These are phyloP conservation scores for Verticillium isaacii DNA, from an alignment of 2,329 filamentous ascomycete species.

Conservation along the genomic window DNA sequence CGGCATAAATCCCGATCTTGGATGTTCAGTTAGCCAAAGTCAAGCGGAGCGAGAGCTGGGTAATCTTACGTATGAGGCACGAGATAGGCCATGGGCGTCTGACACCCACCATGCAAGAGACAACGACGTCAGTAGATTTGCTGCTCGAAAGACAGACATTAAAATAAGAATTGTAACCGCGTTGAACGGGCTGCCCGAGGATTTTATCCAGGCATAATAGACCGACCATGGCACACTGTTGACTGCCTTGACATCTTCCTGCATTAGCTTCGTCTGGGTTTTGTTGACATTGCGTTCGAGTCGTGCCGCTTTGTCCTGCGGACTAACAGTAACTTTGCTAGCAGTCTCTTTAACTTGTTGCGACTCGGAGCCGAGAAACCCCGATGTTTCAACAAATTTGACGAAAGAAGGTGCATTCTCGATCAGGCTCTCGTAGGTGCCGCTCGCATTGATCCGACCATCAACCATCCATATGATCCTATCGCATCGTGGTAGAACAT, in stretches of 20 bases:
- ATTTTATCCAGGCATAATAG: conserved; percentile 70
- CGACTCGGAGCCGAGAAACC: conserved; percentile 61
- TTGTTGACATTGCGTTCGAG: conserved; percentile 42
- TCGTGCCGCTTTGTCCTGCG: conserved; percentile 36
- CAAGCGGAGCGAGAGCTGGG: conserved; percentile 43
- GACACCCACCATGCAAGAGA: conserved; percentile 96
- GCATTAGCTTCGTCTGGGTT: conserved; percentile 66
- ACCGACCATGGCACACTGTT: conserved; percentile 75
- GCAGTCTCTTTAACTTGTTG: conserved; percentile 41
- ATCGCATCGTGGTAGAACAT: conserved; percentile 86
- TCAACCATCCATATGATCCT: conserved; percentile 90
- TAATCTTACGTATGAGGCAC: conserved; percentile 45
- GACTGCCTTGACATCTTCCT: conserved; percentile 64
- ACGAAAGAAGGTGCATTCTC: conserved; percentile 69
- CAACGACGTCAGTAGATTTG: conserved; percentile 81
- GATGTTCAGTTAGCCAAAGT: conserved; percentile 45
- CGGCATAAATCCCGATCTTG: conserved; percentile 71
- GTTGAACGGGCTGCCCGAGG: conserved; percentile 67
- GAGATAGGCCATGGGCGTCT: conserved; percentile 62
- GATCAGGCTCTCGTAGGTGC: conserved; percentile 91
- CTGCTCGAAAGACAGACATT: conserved; percentile 69
- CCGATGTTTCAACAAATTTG: conserved; percentile 79
- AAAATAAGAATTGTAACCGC: conserved; percentile 59
- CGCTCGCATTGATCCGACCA: conserved; percentile 76
- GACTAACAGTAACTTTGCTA: conserved; percentile 23